Percentiles rank a stretch among this genome's conserved stretches.
phyloP scores from a whole-genome alignment of 1,284 basidiomycete genomes.

The Microbotryum violaceum region DNA sequence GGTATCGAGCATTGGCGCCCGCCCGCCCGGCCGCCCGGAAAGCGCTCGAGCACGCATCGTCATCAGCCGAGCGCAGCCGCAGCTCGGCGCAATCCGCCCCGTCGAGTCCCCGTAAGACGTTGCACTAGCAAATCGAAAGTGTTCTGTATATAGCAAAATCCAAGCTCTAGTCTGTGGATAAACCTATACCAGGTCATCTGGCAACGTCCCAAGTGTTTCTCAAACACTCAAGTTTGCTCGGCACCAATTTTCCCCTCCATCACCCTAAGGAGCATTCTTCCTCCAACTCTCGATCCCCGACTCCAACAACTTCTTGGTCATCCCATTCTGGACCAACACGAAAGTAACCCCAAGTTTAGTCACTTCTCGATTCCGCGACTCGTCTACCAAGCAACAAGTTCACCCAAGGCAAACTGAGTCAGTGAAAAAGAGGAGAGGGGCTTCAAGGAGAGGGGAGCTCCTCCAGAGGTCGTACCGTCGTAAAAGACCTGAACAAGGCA shows the following conservation, averaged over 20 bases:
- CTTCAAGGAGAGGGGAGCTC: conserved; percentile 32
- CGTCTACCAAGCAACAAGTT: not conserved
- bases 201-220: not conserved
- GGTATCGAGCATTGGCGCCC: no score
- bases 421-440: not conserved
- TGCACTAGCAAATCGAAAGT: no score
- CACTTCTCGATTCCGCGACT: conserved; percentile 30
- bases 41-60: no score
- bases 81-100: no score
- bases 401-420: not conserved
- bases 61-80: no score
- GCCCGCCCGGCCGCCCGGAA: no score
- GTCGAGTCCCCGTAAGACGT: no score
- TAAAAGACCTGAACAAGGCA: conserved; percentile 17
- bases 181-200: not conserved
- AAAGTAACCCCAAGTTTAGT: conserved; percentile 33
- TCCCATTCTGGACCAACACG: conserved; percentile 42
- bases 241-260: not conserved
- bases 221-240: no score
- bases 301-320: conserved; percentile 53
- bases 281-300: conserved; percentile 58
- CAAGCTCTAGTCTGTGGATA: not conserved
- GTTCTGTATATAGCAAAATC: no score
- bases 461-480: conserved; percentile 8
- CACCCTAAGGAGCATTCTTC: conserved; percentile 27